phyloP scores from a whole-genome alignment of 495 filamentous ascomycete species.

The Stereocaulon alpinum region DNA sequence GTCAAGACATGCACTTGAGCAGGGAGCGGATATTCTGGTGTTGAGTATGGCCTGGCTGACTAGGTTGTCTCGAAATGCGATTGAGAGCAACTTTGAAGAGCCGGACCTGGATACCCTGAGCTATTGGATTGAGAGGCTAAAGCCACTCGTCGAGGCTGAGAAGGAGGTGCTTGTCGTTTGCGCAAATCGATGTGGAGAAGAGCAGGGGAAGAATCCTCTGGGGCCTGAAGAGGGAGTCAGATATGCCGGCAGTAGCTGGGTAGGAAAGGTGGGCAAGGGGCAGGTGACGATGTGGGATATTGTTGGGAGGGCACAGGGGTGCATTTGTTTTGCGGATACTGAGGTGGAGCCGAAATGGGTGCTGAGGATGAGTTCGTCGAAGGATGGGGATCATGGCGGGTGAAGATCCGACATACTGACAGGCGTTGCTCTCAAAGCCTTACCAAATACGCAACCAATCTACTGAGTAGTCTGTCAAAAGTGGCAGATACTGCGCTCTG shows the following conservation, averaged over 20 bases:
- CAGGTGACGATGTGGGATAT: constrained; percentile 24
- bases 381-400: background rate
- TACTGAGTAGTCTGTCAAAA: too few relatives aligned
- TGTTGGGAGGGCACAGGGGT: constrained; percentile 36
- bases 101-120: constrained; percentile 73
- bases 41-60: constrained; percentile 87
- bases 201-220: constrained; percentile 28
- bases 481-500: too few relatives aligned
- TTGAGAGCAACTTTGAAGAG: constrained; percentile 35
- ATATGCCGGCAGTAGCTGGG: constrained; percentile 80
- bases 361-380: background rate
- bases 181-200: constrained; percentile 61
- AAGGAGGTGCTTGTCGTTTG: constrained; percentile 67
- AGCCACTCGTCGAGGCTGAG: constrained; percentile 43
- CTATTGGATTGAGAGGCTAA: constrained; percentile 83
- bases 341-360: constrained; percentile 5
- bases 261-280: constrained; percentile 44
- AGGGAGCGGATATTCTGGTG: constrained; percentile 59
- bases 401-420: background rate
- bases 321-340: constrained; percentile 42
- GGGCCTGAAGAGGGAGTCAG: constrained; percentile 18
- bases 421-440: background rate
- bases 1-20: constrained; percentile 61
- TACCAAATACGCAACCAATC: background rate
- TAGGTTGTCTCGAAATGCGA: constrained; percentile 34